Conservation (phyloP, 164 flowering plant species). For the Piper betle region DNA sequence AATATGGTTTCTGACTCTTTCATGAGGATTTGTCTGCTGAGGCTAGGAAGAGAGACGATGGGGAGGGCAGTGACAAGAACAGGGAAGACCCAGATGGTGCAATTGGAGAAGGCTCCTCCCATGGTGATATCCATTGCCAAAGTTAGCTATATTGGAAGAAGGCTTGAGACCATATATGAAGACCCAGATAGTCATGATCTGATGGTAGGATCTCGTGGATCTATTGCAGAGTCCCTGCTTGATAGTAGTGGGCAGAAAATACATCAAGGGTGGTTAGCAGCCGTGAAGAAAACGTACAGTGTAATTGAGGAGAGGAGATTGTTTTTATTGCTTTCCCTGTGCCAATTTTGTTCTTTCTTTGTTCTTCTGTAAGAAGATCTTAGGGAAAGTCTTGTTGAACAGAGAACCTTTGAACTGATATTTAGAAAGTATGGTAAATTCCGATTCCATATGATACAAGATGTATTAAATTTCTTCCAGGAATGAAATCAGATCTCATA, state of each 20-base stretch:
- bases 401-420: too few relatives aligned
- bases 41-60: not conserved
- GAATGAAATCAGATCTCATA: too few relatives aligned
- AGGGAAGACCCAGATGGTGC: not conserved
- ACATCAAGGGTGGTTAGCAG: too few relatives aligned
- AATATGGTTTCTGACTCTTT: not conserved
- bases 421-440: too few relatives aligned
- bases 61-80: not conserved
- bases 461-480: too few relatives aligned
- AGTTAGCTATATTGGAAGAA: not conserved
- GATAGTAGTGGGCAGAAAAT: not conserved
- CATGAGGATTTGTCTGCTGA: too few relatives aligned
- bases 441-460: too few relatives aligned
- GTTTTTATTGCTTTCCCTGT: too few relatives aligned
- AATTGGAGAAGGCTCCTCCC: conserved; percentile 2
- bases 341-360: too few relatives aligned
- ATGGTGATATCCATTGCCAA: conserved; percentile 1
- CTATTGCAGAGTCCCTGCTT: not conserved
- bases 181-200: not conserved
- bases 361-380: not conserved
- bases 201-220: not conserved
- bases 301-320: not conserved
- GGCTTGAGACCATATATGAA: conserved; percentile 1
- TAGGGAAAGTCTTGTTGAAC: not conserved
- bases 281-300: not conserved